Conservation (phyloP, 1,139 yeast species). For the Debaryomycetaceae sp. region DNA sequence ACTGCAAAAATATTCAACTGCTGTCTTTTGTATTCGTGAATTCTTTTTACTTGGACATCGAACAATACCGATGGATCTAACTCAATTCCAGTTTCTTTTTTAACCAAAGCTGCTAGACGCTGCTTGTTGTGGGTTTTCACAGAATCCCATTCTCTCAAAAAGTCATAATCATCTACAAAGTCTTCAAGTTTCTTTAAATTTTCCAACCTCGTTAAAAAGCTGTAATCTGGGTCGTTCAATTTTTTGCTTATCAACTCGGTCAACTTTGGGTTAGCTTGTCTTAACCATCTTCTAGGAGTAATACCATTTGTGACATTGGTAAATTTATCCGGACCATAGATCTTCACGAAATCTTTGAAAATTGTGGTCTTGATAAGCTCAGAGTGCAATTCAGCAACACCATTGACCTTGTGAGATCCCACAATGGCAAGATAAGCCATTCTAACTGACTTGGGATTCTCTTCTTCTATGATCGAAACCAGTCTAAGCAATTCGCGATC, state of each 20-base stretch:
- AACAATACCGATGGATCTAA: conserved; percentile 75
- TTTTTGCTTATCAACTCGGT: conserved; percentile 69
- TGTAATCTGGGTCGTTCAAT: conserved; percentile 61
- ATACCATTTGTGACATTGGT: conserved; percentile 93
- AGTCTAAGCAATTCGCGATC: conserved; percentile 62
- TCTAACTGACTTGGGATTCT: conserved; percentile 74
- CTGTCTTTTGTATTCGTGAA: conserved; percentile 94
- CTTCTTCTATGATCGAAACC: conserved; percentile 85
- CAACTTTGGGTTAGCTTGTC: conserved; percentile 85
- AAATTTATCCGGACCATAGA: conserved; percentile 79
- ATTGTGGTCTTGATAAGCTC: conserved; percentile 87
- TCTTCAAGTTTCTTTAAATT: conserved; percentile 65
- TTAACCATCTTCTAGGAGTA: conserved; percentile 95
- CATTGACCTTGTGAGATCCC: conserved; percentile 92
- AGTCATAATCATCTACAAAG: conserved; percentile 63
- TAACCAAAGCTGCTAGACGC: conserved; percentile 66
- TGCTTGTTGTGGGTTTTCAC: conserved; percentile 72
- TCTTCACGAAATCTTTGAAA: conserved; percentile 82
- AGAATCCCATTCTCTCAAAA: conserved; percentile 67
- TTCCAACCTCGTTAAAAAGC: conserved; percentile 67
- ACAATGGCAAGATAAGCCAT: conserved; percentile 92
- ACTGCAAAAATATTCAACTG: conserved; percentile 90
- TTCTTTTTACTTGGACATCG: conserved; percentile 92
- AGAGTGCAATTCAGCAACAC: conserved; percentile 94
- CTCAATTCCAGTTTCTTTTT: conserved; percentile 62